Evolutionary conservation across 1,139 yeast species (phyloP).

Genomic region (Candida anutae): DNA sequence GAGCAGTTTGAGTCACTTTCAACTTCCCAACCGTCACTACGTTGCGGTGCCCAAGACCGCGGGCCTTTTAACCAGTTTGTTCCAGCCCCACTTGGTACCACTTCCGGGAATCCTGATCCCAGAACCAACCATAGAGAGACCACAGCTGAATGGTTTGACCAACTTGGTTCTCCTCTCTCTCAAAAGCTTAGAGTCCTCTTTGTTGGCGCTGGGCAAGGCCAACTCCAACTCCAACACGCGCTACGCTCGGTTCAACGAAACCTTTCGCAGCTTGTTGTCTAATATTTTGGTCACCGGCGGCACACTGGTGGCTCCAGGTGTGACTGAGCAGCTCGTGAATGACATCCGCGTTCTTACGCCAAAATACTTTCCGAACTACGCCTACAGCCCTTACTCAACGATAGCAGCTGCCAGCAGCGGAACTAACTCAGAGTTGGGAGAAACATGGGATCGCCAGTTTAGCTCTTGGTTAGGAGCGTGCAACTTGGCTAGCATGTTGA

Average conservation of each 20-base stretch:
- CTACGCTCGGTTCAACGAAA: conserved; percentile 32
- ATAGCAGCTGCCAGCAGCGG: conserved; percentile 10
- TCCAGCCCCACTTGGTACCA: conserved; percentile 40
- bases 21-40: conserved; percentile 39
- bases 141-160: conserved; percentile 39
- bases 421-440: conserved; percentile 21
- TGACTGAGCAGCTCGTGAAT: conserved; percentile 53
- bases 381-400: conserved; percentile 28
- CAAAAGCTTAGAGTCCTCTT: conserved; percentile 28
- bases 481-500: conserved; percentile 47
- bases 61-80: conserved; percentile 44
- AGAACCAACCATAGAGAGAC: conserved; percentile 33
- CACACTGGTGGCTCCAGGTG: conserved; percentile 49
- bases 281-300: conserved; percentile 66
- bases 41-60: conserved; percentile 29
- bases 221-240: conserved; percentile 17
- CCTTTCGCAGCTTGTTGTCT: conserved; percentile 37
- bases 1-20: conserved; percentile 16
- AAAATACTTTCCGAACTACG: conserved; percentile 43
- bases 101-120: conserved; percentile 19
- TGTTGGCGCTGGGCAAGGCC: conserved; percentile 15
- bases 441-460: conserved; percentile 46
- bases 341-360: conserved; percentile 45
- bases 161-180: conserved; percentile 36
- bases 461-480: conserved; percentile 66